Evolutionary conservation across 352 stramenopile genomes (phyloP), one percentile per base, ranked within the genome.

Genomic region (Globisporangium paroecandrum): DNA sequence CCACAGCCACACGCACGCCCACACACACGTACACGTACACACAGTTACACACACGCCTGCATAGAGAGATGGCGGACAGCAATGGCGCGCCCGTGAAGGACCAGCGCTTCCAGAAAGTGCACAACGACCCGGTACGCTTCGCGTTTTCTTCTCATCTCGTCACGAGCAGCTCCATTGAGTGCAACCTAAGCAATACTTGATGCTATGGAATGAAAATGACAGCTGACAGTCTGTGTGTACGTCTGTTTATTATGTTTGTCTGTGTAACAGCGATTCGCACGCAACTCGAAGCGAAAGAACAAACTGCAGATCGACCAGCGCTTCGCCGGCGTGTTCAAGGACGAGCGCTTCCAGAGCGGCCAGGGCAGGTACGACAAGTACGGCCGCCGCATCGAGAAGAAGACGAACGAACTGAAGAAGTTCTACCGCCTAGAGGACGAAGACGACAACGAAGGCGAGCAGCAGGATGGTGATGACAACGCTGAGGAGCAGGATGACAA

Each of bases 361-460:
- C 83, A 93, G 63, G 87, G 85, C 41, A 94, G 91, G 62, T 95
- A 91, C 73, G 87, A 95, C 77, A 95, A 95, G 72, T 94, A 95
- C 61, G 88, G 88, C 57, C 83, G 88, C 24, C 81, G 82, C n/a
- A 85, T 94, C 8, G 74, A 91, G 61, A 89, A 93, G 70, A 83
- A 89, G 65, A 62, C 80, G 24, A 93, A 91, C 56, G 82, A 94
- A 29, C 59, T 93, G 43, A 87, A 89, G 59, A 91, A 91, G 68
- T 94, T 94, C 63, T 94, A 95, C 66, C 78, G 71, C 13, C 62
- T 95, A 27, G 82, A 93, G 13, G 78, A 90, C 25, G 77, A 91
- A 0, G 71, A 85, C 3, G 74, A 80, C 0, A 70, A 83, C 13
- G 65, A 77, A 51, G 43, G 18, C 7, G 18, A 24, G 43, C 43